Base-by-base conservation (phyloP, 768 basidiomycete genomes). In the Rhodocollybia butyracea region DNA sequence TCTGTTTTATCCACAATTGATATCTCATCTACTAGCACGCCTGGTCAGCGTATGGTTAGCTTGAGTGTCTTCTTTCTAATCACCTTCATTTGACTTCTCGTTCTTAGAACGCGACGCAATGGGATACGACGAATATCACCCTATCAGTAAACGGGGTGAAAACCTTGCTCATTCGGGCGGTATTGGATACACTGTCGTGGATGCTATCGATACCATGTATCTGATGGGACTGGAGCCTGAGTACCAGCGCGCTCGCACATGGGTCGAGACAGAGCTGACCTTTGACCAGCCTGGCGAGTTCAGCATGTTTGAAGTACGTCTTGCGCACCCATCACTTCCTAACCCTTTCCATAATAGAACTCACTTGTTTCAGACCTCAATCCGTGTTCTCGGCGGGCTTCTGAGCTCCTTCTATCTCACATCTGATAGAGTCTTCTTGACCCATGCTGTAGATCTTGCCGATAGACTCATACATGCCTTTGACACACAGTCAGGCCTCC, bases 61-160 rank as follows among this genome's bases (percentile, higher is more conserved):
- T 40, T 31, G 6, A 12, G 51, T 53, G 48, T 43, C 46, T 67
- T 59, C 64, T 52, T 60, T 17, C 31, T 55, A 41, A 21, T 52
- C 63, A 39, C 62, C 51, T 15, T 52, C 48, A 36, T 6, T 13
- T 5, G 22, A 47, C 11, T 46, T 32, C 10, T 27, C 30, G 6
- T 10, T 3, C 24, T 19, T 69, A 86, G 86, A 87, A 68, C 72
- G 77, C 46, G 80, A 90, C 64, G 88, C 88, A 2, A 88, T 86
- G 77, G 88, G 88, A 10, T 74, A 73, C 47, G 88, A 89, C 70
- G 86, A 88, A 60, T 89, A 85, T 62, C 86, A 89, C 63, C 88
- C 89, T 1, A 74, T 91, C 22, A 75, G 76, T 32, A 75, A 76
- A 51, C 63, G 58, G 1, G 89, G 89, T 2, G 71, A 76, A 2